These are phyloP conservation scores for Ustulina deusta DNA, from an alignment of 2,329 filamentous ascomycete genomes.

Conservation along the genomic window DNA sequence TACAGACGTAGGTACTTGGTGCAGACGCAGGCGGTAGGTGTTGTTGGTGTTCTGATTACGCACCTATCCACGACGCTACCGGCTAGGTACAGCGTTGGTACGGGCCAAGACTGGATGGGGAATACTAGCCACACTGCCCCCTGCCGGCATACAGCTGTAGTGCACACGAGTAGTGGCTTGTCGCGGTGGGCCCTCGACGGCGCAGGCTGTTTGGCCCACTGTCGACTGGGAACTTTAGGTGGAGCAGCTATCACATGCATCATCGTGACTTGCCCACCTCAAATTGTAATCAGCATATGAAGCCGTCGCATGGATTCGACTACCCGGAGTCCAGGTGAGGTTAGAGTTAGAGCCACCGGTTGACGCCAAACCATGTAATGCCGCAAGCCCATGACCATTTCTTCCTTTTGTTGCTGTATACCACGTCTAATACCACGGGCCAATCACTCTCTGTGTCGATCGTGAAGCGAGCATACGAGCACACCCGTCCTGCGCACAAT, in stretches of 20 bases:
- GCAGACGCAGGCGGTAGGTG: no score
- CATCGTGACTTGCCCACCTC: constrained; percentile 10
- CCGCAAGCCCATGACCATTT: constrained; percentile 7
- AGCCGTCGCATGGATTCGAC: constrained; percentile 2
- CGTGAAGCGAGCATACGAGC: background rate
- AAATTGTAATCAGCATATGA: background rate
- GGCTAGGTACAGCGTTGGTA: no score
- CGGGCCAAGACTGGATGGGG: no score
- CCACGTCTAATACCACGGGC: background rate
- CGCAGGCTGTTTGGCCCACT: background rate
- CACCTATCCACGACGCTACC: no score
- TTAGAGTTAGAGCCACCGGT: constrained; percentile 7
- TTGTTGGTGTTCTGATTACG: no score
- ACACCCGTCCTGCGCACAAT: no score
- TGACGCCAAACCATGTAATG: constrained; percentile 29
- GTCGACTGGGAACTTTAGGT: constrained; percentile 11
- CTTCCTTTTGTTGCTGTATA: constrained; percentile 26
- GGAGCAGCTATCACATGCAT: constrained; percentile 37
- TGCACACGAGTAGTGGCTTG: constrained; percentile 17
- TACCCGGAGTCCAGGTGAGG: background rate
- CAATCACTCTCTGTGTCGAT: background rate
- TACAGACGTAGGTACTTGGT: background rate
- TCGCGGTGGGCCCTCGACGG: constrained; percentile 2
- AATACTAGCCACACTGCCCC: no score
- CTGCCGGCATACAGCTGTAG: no score